Base-by-base conservation (phyloP, 75 land plant species). In the Sequoiadendron giganteum region DNA sequence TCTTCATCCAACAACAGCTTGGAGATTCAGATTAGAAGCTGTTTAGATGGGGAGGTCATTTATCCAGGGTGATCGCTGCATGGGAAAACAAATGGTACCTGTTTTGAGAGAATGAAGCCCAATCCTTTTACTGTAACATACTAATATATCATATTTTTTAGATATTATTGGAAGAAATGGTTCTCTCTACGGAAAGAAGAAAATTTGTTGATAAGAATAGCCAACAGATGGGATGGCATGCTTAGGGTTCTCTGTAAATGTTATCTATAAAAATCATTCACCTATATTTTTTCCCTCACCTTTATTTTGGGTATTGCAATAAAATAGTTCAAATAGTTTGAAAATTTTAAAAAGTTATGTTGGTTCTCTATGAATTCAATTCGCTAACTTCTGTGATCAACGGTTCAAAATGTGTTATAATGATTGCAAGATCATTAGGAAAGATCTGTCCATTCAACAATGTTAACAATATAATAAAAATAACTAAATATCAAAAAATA, bases 21-120 rank as follows among this genome's bases (percentile, higher is more conserved):
- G 84, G 65, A 34, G 86, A 18, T 85, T 56, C 68, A 32, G 61
- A 85, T 85, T 36, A 85, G 86, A 85, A 85, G 42, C 58, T 85
- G 86, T 55, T 54, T 85, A 65, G 86, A 85, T 56, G 86, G 65
- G 28, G 86, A 85, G 42, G 86, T 85, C 42, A 85, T 85, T 49
- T 85, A 85, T 56, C 65, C 68, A 56, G 34, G 28, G 84, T 45
- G n/a, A 65, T 25, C 14, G 8, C 70, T 25, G n/a, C 70, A 65
- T 65, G 38, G 49, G 48, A 40, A 82, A 28, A 43, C 21, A 9
- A 43, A 82, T 18, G 32, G 43, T n/a, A 82, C 28, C 21, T 43
- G 2, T 82, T 82, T 82, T 43, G 25, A 34, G 16, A 39, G 77
- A 75, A 32, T 34, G 0, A 14, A 75, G 34, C 16, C 16, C 77